Evolutionary conservation across 2,329 filamentous ascomycete genomes (phyloP).

Genomic region (Aureobasidium sp.): DNA sequence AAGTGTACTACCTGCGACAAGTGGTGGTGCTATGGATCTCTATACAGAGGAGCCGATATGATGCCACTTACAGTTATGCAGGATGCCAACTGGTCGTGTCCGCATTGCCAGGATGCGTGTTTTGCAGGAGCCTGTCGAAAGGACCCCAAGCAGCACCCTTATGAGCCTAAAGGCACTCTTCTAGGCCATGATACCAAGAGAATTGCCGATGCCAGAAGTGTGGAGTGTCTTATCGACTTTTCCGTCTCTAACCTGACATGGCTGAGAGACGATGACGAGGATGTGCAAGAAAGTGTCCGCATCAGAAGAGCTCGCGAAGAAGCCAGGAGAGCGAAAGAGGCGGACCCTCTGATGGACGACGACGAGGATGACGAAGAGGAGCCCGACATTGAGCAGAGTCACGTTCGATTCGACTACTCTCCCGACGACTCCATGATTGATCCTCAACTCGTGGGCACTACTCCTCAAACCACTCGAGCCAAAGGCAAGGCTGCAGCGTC

Average conservation of each 20-base stretch:
- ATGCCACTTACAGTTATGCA: slow-evolving; percentile 79
- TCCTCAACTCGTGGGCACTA: slow-evolving; percentile 23
- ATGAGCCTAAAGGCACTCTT: slow-evolving; percentile 78
- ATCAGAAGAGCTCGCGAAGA: slow-evolving; percentile 42
- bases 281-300: slow-evolving; percentile 34
- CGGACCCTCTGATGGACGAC: slow-evolving; percentile 39
- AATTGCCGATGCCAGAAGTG: slow-evolving; percentile 82
- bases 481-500: background rate
- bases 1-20: slow-evolving; percentile 69
- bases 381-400: slow-evolving; percentile 31
- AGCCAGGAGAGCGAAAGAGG: slow-evolving; percentile 45
- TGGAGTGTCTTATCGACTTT: slow-evolving; percentile 88
- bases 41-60: slow-evolving; percentile 87
- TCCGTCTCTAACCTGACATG: slow-evolving; percentile 79
- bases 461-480: background rate
- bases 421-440: slow-evolving; percentile 28
- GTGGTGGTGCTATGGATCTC: slow-evolving; percentile 84
- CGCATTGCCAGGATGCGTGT: slow-evolving; percentile 77
- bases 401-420: slow-evolving; percentile 37
- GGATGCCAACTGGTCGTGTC: slow-evolving; percentile 77
- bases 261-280: slow-evolving; percentile 53
- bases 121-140: slow-evolving; percentile 76
- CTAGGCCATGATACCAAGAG: slow-evolving; percentile 87
- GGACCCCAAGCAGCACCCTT: slow-evolving; percentile 62
- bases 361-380: slow-evolving; percentile 37